Percentiles rank a stretch among this genome's conserved stretches.
phyloP scores from a whole-genome alignment of 768 basidiomycete genomes.

The Boletellus emodensis region DNA sequence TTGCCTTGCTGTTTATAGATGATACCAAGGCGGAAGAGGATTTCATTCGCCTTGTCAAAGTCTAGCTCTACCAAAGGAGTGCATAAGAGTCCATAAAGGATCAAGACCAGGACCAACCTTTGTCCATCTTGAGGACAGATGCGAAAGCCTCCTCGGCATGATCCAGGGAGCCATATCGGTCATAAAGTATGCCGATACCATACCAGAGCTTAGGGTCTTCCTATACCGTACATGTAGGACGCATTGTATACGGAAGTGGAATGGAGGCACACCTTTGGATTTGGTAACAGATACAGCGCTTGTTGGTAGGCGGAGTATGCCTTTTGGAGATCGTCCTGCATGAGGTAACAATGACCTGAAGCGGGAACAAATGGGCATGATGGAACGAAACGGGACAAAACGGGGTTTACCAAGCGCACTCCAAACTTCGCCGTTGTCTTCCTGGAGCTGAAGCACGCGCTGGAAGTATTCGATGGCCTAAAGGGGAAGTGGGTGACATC shows the following conservation, averaged over 20 bases:
- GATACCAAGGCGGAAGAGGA: conserved; percentile 95
- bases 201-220: conserved; percentile 99
- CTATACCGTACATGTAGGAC: conserved; percentile 29
- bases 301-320: conserved; percentile 99
- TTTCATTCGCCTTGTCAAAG: conserved; percentile 98
- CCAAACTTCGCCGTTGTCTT: conserved; percentile 99
- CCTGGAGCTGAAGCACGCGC: conserved; percentile 82
- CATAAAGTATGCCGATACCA: conserved; percentile 97
- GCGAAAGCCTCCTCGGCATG: conserved; percentile 99
- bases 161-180: conserved; percentile 96
- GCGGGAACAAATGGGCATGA: conserved; percentile 12
- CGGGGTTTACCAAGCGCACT: conserved; percentile 74
- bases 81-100: conserved; percentile 17
- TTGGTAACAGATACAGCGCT: conserved; percentile 91
- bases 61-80: conserved; percentile 46
- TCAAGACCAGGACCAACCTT: conserved; percentile 51
- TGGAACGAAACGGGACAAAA: conserved; percentile 16
- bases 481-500: conserved; percentile 28
- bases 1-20: conserved; percentile 99
- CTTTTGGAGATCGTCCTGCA: conserved; percentile 99
- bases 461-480: conserved; percentile 97
- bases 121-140: conserved; percentile 94
- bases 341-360: conserved; percentile 92
- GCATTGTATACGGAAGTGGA: background rate
- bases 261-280: conserved; percentile 71